Base-by-base conservation (phyloP, 129 eudicot species). In the Pulicaria dysenterica region DNA sequence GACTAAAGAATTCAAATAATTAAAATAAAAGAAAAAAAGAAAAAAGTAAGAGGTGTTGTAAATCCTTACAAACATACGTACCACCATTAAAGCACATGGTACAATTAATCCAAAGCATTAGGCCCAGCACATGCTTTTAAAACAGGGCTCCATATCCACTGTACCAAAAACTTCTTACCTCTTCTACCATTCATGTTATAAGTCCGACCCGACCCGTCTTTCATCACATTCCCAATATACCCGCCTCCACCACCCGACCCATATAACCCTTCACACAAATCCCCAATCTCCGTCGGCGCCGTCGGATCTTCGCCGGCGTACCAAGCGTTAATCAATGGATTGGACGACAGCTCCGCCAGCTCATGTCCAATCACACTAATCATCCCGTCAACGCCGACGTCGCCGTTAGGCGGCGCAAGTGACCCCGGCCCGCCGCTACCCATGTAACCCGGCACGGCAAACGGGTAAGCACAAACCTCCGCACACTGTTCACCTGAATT, bases 161-260 rank as follows among this genome's bases (percentile, higher is more conserved):
- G 96, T 36, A 90, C 93, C 93, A 90, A 64, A 69, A 80, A 90
- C 80, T 65, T 87, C 69, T 94, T 79, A 3, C 88, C 74, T 6
- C 78, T 78, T 58, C 79, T 82, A 16, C 96, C 96, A 63, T 75
- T 78, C 89, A 87, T 43, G 76, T 90, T 90, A 71, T 36, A 90
- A 6, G 87, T 87, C 80, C 82, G 78, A 36, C 94, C 96, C 41
- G 69, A 77, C 44, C 69, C 70, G 34, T 87, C 96, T 53, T 77
- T 87, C 94, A 77, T 78, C 11, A 90, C 88, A 71, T 79, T 85
- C 12, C 96, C 96, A 5, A 83, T 87, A 44, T 87, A 90, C 84
- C 91, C 93, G 15, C 96, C 96, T 16, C 96, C 95, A 5, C 96
- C 95, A 6, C 95, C 95, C 24, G 89, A 75, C 61, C 96, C 96